Percentiles rank a stretch among this genome's conserved stretches.
Conservation (phyloP, 371 early-diverging fungal genomes). For the Mucor piriformis region DNA sequence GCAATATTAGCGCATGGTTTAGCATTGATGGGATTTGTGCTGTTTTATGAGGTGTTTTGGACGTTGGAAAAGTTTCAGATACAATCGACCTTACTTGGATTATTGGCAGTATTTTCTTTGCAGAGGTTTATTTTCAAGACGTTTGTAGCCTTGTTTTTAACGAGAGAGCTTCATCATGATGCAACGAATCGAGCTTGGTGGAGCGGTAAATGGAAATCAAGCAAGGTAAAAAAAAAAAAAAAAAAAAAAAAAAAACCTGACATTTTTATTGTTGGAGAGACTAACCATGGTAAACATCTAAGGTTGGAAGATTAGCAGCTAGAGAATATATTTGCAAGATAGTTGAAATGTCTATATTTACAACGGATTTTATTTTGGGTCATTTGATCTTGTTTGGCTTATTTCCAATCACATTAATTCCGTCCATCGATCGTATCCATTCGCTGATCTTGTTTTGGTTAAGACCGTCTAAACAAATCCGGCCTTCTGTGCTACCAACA, state of each 20-base stretch:
- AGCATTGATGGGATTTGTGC: constrained; percentile 63
- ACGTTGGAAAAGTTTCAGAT: constrained; percentile 66
- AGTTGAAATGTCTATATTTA: constrained; percentile 84
- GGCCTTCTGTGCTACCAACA: constrained; percentile 31
- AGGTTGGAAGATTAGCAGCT: constrained; percentile 47
- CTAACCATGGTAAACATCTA: no score
- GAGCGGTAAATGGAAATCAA: constrained; percentile 79
- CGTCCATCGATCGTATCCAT: constrained; percentile 77
- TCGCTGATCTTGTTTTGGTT: constrained; percentile 86
- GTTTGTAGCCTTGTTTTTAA: constrained; percentile 69
- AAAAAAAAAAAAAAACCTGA: neutral
- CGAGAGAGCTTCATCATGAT: constrained; percentile 81
- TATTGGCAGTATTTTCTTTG: constrained; percentile 65
- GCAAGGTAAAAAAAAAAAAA: constrained; percentile 33
- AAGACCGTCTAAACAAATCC: constrained; percentile 48
- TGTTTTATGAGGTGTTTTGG: constrained; percentile 69
- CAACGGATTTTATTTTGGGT: constrained; percentile 78
- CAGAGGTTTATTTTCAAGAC: constrained; percentile 76
- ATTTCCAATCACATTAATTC: constrained; percentile 72
- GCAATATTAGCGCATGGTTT: constrained; percentile 67
- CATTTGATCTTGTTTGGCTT: constrained; percentile 78
- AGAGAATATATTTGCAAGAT: constrained; percentile 87
- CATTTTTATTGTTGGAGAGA: no score
- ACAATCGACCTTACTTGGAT: constrained; percentile 65
- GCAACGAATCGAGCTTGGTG: constrained; percentile 89